Percentiles rank a stretch among this genome's conserved stretches.
Conservation (phyloP, 257 asterid species). For the Nicotiana otophora region DNA sequence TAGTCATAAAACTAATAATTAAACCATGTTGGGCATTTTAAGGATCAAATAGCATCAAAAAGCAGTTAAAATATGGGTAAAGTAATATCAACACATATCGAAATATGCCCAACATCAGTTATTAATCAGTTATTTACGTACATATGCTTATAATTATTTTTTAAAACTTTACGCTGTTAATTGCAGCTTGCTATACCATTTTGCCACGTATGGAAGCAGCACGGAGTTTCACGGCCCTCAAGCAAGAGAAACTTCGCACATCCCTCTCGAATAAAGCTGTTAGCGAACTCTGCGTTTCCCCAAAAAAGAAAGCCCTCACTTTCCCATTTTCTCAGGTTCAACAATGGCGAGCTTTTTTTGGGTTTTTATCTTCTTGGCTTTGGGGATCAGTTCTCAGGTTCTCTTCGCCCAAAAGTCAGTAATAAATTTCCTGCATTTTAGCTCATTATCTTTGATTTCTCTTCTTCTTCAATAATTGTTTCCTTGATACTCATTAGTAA, state of each 20-base stretch:
- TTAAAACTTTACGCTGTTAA: too few relatives aligned
- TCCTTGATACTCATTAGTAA: neutral
- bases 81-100: too few relatives aligned
- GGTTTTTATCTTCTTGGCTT: conserved; percentile 23
- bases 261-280: neutral
- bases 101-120: too few relatives aligned
- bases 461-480: neutral
- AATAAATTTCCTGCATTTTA: neutral
- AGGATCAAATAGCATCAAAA: too few relatives aligned
- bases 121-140: too few relatives aligned
- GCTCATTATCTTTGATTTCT: neutral
- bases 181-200: neutral
- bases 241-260: neutral
- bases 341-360: conserved; percentile 41
- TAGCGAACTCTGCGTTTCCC: neutral
- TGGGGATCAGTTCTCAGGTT: conserved; percentile 20
- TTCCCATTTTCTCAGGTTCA: neutral
- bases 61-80: too few relatives aligned
- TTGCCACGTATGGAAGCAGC: neutral
- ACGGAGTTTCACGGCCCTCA: neutral
- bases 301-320: neutral
- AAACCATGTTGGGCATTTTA: too few relatives aligned
- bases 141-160: too few relatives aligned
- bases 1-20: too few relatives aligned
- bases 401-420: conserved; percentile 44